Conservation (phyloP, 192 early-diverging fungal genomes). For the Linderina pennispora region DNA sequence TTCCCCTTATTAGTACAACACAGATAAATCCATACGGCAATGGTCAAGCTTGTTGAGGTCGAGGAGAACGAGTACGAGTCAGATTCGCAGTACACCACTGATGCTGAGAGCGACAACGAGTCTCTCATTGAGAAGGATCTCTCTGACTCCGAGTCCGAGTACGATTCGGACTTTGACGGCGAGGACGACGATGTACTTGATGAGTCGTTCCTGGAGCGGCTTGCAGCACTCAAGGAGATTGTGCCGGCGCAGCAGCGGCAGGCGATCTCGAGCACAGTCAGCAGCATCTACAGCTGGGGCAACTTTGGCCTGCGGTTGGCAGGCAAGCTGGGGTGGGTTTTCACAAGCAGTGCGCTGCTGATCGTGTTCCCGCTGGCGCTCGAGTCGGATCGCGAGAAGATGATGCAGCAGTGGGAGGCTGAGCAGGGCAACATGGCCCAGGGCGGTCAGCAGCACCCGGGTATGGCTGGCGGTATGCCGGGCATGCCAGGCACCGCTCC, state of each 20-base stretch:
- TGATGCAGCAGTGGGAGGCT: conserved; percentile 78
- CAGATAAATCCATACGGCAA: no score
- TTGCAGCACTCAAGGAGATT: conserved; percentile 82
- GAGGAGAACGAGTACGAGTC: conserved; percentile 28
- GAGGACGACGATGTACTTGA: conserved; percentile 68
- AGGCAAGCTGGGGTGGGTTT: conserved; percentile 83
- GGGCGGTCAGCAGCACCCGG: neutral
- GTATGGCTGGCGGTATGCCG: conserved; percentile 5
- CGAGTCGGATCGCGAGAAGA: conserved; percentile 83
- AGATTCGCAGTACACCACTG: conserved; percentile 46
- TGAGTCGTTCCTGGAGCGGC: conserved; percentile 76
- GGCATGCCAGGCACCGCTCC: neutral
- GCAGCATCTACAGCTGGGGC: conserved; percentile 55
- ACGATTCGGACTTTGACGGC: conserved; percentile 53
- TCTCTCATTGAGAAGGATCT: conserved; percentile 26
- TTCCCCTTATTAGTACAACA: no score
- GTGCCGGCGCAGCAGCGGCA: conserved; percentile 70
- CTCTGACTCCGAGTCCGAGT: conserved; percentile 39
- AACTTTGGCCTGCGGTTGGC: conserved; percentile 54
- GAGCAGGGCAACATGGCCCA: conserved; percentile 38
- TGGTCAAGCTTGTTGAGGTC: conserved; percentile 43
- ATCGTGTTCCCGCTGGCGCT: conserved; percentile 80
- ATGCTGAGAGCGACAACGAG: conserved; percentile 8
- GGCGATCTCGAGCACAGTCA: conserved; percentile 52
- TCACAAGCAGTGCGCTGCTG: conserved; percentile 79